Evolutionary conservation across 1,139 yeast genomes (phyloP).

Genomic region (Hansenula anomala): DNA sequence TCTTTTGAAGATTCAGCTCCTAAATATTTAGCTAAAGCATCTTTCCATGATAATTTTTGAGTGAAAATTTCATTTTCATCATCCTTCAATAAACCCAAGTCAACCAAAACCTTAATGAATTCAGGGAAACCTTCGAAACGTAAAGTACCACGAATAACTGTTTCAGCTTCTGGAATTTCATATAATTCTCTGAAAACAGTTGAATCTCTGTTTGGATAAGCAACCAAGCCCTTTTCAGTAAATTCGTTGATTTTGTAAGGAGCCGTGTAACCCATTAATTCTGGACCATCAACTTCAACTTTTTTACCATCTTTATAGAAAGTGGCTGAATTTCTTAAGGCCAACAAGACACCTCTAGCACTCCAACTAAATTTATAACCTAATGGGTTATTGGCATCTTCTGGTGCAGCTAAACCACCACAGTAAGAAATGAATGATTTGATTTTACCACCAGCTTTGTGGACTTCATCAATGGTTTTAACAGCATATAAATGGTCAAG

Average conservation of each 20-base stretch:
- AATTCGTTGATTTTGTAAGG: conserved; percentile 96
- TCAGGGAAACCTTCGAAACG: conserved; percentile 99
- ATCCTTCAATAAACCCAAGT: conserved; percentile 87
- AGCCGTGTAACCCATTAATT: conserved; percentile 90
- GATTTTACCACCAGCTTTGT: conserved; percentile 85
- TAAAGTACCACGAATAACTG: conserved; percentile 93
- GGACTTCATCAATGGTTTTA: conserved; percentile 97
- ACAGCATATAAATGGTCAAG: conserved; percentile 97
- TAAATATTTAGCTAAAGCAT: conserved; percentile 71
- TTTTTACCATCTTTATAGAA: conserved; percentile 84
- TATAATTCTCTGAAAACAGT: conserved; percentile 90
- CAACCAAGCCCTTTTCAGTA: conserved; percentile 60
- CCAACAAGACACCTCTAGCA: conserved; percentile 94
- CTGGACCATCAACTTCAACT: conserved; percentile 79
- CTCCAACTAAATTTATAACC: conserved; percentile 99
- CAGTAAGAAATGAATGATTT: conserved; percentile 92
- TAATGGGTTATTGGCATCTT: conserved; percentile 92
- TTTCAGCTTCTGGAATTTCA: conserved; percentile 94
- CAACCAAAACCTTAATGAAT: conserved; percentile 91
- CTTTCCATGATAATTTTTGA: conserved; percentile 74
- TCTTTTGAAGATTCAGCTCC: conserved; percentile 70
- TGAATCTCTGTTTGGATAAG: conserved; percentile 98
- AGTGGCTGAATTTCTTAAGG: conserved; percentile 88
- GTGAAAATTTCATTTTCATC: conserved; percentile 56
- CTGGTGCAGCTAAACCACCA: conserved; percentile 99